These are phyloP conservation scores for Apiotrichum akiyoshidainum DNA, from an alignment of 1,284 basidiomycete species.

Conservation along the genomic window DNA sequence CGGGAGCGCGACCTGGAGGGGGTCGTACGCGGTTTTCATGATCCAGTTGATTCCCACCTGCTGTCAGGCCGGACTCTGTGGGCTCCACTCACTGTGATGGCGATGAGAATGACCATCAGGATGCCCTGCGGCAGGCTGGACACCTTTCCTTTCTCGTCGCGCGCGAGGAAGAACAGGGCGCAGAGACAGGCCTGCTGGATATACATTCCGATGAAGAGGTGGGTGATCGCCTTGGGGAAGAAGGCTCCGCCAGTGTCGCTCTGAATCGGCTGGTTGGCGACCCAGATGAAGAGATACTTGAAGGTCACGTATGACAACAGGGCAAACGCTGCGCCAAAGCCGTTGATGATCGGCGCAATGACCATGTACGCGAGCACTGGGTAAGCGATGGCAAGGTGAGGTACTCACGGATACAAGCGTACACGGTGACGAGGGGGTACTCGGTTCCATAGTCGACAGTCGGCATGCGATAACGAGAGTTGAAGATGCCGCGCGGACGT, in stretches of 20 bases:
- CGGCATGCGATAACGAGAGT: slow-evolving; percentile 46
- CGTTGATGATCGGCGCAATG: slow-evolving; percentile 92
- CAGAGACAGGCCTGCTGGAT: slow-evolving; percentile 74
- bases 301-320: slow-evolving; percentile 77
- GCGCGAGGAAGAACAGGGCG: slow-evolving; percentile 78
- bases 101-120: slow-evolving; percentile 78
- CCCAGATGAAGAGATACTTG: slow-evolving; percentile 84
- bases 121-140: slow-evolving; percentile 67
- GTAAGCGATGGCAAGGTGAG: slow-evolving; percentile 16
- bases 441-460: slow-evolving; percentile 70
- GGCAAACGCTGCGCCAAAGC: slow-evolving; percentile 78
- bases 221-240: slow-evolving; percentile 90
- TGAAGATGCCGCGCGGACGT: slow-evolving; percentile 52
- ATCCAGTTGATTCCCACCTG: slow-evolving; percentile 63
- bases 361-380: slow-evolving; percentile 72
- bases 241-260: slow-evolving; percentile 90
- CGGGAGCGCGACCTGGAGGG: slow-evolving; percentile 63
- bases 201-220: slow-evolving; percentile 87
- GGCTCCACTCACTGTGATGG: slow-evolving; percentile 57
- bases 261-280: slow-evolving; percentile 66
- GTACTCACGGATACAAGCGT: slow-evolving; percentile 69
- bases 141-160: background rate
- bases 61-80: background rate
- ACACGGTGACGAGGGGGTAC: slow-evolving; percentile 66
- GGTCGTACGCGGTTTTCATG: slow-evolving; percentile 62